Conservation (phyloP, 495 filamentous ascomycete species). For the Penicillium paradoxum region DNA sequence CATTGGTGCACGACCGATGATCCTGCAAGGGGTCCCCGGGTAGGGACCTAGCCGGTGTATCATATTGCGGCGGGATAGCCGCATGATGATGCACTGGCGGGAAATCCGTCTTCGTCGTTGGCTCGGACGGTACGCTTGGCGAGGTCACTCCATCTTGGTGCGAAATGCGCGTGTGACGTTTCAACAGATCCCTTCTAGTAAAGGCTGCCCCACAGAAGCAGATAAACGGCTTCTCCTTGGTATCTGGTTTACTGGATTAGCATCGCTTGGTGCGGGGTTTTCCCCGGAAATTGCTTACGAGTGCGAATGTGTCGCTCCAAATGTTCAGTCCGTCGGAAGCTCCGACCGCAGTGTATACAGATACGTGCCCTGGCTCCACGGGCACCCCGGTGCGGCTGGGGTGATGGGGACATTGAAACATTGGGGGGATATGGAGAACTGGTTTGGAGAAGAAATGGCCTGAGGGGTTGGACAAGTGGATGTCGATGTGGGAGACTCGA, state of each 20-base stretch:
- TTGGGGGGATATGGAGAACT: constrained; percentile 25
- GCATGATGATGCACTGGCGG: constrained; percentile 16
- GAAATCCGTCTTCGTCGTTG: constrained; percentile 11
- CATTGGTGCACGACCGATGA: constrained; percentile 30
- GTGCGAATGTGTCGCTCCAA: constrained; percentile 52
- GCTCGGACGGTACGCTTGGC: constrained; percentile 28
- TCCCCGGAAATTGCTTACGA: constrained; percentile 40
- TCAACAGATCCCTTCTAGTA: constrained; percentile 50
- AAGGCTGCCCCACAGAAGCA: constrained; percentile 52
- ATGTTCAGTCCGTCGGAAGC: constrained; percentile 45
- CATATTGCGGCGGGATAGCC: constrained; percentile 20
- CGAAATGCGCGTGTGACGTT: constrained; percentile 46
- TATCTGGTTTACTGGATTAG: constrained; percentile 34
- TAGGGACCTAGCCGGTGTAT: constrained; percentile 20
- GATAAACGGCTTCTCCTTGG: constrained; percentile 51
- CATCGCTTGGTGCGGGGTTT: constrained; percentile 4
- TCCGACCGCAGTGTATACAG: constrained; percentile 39
- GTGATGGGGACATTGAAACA: constrained; percentile 33
- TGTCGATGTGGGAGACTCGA: constrained; percentile 4
- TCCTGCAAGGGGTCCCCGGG: constrained; percentile 21
- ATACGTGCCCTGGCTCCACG: constrained; percentile 36
- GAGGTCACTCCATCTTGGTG: constrained; percentile 33
- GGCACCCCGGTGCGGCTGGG: constrained; percentile 17
- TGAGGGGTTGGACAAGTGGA: constrained; percentile 9
- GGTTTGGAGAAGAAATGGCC: constrained; percentile 18